phyloP scores from a whole-genome alignment of 2,329 filamentous ascomycete species.

The Calonectria pauciramosa region DNA sequence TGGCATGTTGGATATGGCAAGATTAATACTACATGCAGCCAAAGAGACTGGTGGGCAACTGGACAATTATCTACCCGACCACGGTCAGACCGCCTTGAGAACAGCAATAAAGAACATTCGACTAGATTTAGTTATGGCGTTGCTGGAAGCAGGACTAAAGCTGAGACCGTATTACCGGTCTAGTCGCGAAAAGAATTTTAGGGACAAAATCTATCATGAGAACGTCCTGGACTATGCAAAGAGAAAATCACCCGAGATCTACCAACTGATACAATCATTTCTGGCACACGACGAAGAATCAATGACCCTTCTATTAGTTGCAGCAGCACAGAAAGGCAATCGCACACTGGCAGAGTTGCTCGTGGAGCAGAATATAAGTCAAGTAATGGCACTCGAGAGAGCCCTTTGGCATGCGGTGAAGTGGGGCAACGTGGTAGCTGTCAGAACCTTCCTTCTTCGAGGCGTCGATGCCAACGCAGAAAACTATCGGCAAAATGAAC shows the following conservation, averaged over 20 bases:
- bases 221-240: background rate
- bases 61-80: background rate
- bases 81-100: background rate
- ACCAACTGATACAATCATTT: background rate
- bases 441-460: background rate
- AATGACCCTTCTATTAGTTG: background rate
- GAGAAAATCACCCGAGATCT: background rate
- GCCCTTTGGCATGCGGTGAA: background rate
- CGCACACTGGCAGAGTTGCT: background rate
- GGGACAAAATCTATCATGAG: background rate
- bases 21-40: background rate
- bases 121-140: background rate
- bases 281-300: background rate
- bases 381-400: background rate
- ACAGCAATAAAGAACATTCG: background rate
- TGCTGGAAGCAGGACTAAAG: background rate
- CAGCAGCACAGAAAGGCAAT: background rate
- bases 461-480: background rate
- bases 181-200: too few relatives aligned
- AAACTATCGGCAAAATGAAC: background rate
- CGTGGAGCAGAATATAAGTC: background rate
- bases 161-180: background rate
- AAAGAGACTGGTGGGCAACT: background rate
- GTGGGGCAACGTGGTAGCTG: background rate
- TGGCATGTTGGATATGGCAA: background rate